A percentile compares a stretch with the other conserved stretches of the same genome.
Conservation (phyloP, 164 flowering plant genomes). For the Hamamelis virginiana region DNA sequence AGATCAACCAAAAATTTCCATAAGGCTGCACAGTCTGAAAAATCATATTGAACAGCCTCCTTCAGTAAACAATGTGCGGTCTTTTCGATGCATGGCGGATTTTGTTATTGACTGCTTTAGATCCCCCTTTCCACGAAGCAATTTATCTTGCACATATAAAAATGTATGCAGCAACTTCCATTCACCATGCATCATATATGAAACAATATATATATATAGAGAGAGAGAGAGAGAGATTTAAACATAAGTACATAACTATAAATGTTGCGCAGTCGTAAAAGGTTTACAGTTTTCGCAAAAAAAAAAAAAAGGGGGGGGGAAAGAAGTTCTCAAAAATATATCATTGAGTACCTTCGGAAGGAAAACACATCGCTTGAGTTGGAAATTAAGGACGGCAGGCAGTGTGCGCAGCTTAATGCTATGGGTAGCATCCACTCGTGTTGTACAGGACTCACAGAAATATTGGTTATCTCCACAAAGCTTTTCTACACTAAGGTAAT, state of each 20-base stretch:
- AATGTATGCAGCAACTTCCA: conserved; percentile 4
- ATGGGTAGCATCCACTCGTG: conserved; percentile 85
- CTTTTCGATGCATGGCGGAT: background rate
- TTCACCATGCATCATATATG: background rate
- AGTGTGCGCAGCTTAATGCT: conserved; percentile 81
- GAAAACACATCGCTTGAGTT: conserved; percentile 94
- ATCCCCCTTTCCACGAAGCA: background rate
- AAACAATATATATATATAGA: no score
- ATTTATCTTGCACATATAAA: background rate
- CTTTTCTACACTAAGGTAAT: conserved; percentile 79
- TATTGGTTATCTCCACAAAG: conserved; percentile 95
- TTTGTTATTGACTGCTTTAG: background rate
- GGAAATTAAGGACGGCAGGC: conserved; percentile 86
- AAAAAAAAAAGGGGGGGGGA: no score
- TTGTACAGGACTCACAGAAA: conserved; percentile 77
- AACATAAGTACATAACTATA: no score
- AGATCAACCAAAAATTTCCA: background rate
- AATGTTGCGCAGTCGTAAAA: no score
- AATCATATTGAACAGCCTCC: background rate
- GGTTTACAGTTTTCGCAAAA: no score
- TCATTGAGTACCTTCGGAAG: conserved; percentile 69
- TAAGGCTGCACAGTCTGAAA: background rate
- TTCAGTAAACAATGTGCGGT: background rate
- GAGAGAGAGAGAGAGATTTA: no score
- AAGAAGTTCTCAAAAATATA: background rate